A percentile compares a stretch with the other conserved stretches of the same genome.
These are phyloP conservation scores for Syzygium aromaticum DNA, from an alignment of 345 rosid genomes.

Conservation along the genomic window DNA sequence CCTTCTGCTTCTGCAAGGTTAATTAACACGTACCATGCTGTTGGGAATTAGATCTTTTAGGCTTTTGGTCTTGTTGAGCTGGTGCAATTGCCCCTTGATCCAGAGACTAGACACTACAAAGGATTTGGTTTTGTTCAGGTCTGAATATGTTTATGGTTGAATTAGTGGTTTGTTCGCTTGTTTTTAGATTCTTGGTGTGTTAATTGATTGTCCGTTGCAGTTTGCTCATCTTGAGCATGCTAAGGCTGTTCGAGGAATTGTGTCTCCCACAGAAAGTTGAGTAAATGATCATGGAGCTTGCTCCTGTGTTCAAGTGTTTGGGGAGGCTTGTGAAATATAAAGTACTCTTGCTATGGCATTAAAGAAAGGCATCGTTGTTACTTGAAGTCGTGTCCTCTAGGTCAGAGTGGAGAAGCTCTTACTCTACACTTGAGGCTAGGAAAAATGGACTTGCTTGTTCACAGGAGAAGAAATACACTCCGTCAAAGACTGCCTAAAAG, in stretches of 20 bases:
- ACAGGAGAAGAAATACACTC: neutral
- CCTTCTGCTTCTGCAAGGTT: neutral
- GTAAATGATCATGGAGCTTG: neutral
- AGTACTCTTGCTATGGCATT: neutral
- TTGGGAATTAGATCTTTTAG: conserved; percentile 62
- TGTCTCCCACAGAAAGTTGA: neutral
- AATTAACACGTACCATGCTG: neutral
- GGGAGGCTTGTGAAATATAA: neutral
- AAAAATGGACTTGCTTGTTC: neutral
- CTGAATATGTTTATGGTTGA: conserved; percentile 7
- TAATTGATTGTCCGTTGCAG: conserved; percentile 19
- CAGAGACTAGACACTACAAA: conserved; percentile 89
- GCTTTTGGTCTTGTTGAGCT: conserved; percentile 94
- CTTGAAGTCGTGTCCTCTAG: neutral
- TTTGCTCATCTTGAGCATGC: conserved; percentile 91
- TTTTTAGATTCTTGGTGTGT: neutral
- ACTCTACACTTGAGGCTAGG: neutral
- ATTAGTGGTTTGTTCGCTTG: neutral
- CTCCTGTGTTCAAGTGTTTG: neutral
- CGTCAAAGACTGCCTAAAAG: neutral
- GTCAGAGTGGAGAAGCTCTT: neutral
- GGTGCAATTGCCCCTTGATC: conserved; percentile 88
- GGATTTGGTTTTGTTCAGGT: conserved; percentile 98
- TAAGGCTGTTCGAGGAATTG: conserved; percentile 52
- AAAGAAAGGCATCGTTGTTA: neutral